These are phyloP conservation scores for Cyclotella cryptica DNA, from an alignment of 108 stramenopile genomes.

Conservation along the genomic window DNA sequence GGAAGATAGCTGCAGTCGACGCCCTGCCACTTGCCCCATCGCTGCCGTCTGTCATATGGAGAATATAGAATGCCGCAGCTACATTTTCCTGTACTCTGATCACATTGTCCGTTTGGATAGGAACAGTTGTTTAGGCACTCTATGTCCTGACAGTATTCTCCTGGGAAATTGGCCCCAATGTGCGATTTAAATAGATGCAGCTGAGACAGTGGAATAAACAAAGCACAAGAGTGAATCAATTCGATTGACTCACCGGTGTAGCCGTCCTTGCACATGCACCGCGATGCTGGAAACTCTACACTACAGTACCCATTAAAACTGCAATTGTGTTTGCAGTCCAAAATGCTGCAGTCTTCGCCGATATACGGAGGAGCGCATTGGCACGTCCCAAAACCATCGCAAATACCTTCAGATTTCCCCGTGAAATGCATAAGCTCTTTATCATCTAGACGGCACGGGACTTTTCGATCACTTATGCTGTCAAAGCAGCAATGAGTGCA, in stretches of 20 bases:
- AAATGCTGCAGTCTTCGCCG: slow-evolving; percentile 77
- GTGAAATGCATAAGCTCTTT: slow-evolving; percentile 43
- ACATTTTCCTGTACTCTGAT: slow-evolving; percentile 74
- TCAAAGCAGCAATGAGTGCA: slow-evolving; percentile 88
- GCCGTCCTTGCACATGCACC: slow-evolving; percentile 87
- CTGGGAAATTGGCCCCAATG: slow-evolving; percentile 2
- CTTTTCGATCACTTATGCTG: slow-evolving; percentile 60
- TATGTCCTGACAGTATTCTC: slow-evolving; percentile 65
- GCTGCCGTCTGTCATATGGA: slow-evolving; percentile 75
- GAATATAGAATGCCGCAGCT: slow-evolving; percentile 63
- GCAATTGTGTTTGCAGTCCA: slow-evolving; percentile 81
- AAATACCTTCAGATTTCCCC: slow-evolving; percentile 81
- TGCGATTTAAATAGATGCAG: neutral
- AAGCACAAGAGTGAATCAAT: neutral
- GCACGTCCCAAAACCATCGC: slow-evolving; percentile 89
- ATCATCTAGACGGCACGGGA: slow-evolving; percentile 58
- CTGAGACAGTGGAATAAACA: neutral
- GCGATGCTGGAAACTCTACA: slow-evolving; percentile 82
- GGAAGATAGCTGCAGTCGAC: slow-evolving; percentile 44
- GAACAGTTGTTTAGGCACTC: slow-evolving; percentile 89
- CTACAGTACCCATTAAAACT: slow-evolving; percentile 88
- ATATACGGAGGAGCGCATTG: slow-evolving; percentile 91
- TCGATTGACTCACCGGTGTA: slow-evolving; percentile 59
- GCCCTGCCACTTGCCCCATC: slow-evolving; percentile 58
- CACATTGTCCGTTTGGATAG: slow-evolving; percentile 85